Evolutionary conservation across 208 protist species (phyloP), one percentile per base, ranked within the genome.

Genomic region (Acanthamoeba lugdunensis): DNA sequence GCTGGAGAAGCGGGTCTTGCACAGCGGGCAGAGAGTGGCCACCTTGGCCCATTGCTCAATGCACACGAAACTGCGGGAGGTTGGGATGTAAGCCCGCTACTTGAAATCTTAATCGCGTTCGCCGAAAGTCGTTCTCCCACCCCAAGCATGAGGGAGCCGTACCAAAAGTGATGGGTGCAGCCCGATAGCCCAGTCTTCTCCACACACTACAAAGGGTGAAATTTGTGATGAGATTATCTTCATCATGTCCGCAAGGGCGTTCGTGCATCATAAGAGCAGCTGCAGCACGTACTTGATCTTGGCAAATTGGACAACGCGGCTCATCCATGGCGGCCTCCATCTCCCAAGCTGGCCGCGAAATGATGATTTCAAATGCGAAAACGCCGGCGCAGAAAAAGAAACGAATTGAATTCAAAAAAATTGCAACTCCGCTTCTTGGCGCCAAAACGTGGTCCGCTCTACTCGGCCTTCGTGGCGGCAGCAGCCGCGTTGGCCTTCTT

Each of bases 1-100:
- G 25, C 21, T 16, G 33, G 77, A 61, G 77, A 87, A 56, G 77
- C 77, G 41, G 33, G 77, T 14, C 77, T 87, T 87, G 77, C 77
- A 87, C 48, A 87, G n/a, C 48, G 77, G 77, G 48, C 77, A 87
- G 16, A 33, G 0, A 33, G 18, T 56, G 77, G 77, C 16, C 14
- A 87, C 77, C 30, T 0, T 87, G 41, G 48, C 50, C 77, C 77
- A 87, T 18, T 87, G 48, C 77, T 61, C 37, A 7, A 87, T 87
- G 77, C 77, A 87, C 77, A 30, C 37, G 30, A 56, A 87, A 56
- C 77, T 77, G 69, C 18, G 28, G 7, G 23, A 33, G 18, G 69
- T 48, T 11, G 28, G 25, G n/a, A 33, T 33, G 28, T 21, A 25
- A 77, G 69, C 28, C 18, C n/a, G 58, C 23, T 30, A 69, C 63